Evolutionary conservation across 169 alveolate genomes (phyloP).

Genomic region (Eimeria acervulina): DNA sequence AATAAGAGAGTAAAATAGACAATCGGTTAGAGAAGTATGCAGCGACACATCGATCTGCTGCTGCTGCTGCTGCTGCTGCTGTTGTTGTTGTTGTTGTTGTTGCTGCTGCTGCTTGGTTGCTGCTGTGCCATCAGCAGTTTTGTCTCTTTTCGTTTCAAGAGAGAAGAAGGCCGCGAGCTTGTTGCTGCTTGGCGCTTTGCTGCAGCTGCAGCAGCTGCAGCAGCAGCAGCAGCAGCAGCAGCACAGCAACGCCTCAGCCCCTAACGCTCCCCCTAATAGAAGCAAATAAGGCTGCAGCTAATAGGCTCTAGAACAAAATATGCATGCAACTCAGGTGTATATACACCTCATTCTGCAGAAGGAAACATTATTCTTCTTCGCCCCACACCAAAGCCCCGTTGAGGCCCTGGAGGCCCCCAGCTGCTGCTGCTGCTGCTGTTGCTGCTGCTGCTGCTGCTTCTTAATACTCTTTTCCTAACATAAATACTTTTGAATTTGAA

Average conservation of each 20-base stretch:
- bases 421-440: not conserved
- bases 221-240: constrained; percentile 51
- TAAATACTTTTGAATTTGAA: not conserved
- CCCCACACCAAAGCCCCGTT: not conserved
- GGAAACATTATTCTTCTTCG: not conserved
- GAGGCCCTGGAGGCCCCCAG: constrained; percentile 3
- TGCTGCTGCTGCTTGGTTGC: not conserved
- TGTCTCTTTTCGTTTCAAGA: not conserved
- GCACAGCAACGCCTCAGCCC: not conserved
- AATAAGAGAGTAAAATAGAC: not conserved
- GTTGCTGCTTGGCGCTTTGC: constrained; percentile 16
- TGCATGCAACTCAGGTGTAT: not conserved
- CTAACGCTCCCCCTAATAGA: not conserved
- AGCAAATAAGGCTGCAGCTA: not conserved
- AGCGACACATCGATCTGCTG: not conserved
- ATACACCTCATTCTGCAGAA: not conserved
- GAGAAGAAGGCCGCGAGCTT: not conserved
- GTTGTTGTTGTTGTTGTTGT: constrained; percentile 7
- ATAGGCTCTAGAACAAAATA: no score
- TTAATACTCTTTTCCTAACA: not conserved
- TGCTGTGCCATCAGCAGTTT: not conserved
- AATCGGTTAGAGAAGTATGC: not conserved
- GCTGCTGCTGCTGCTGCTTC: not conserved
- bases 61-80: not conserved
- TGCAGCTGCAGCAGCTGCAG: constrained; percentile 35